A percentile compares a stretch with the other conserved stretches of the same genome.
phyloP scores from a whole-genome alignment of 305 asterid species.

The Solanum hybrid region DNA sequence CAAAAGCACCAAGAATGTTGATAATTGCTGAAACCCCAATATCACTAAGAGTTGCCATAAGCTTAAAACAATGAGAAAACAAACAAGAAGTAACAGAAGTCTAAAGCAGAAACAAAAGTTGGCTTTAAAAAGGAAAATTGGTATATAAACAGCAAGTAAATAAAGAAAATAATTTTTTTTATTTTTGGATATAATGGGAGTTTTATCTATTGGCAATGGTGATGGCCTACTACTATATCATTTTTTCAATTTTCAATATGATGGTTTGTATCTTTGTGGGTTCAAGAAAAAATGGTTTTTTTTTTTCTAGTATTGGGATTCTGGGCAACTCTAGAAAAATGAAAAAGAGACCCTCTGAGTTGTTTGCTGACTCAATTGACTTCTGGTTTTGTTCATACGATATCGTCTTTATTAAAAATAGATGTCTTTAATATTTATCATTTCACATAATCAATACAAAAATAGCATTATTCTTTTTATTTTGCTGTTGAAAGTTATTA shows the following conservation, averaged over 20 bases:
- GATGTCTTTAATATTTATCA: no score
- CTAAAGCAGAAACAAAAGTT: neutral
- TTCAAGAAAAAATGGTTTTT: neutral
- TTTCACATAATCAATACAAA: fast-evolving
- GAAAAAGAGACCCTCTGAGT: neutral
- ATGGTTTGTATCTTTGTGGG: neutral
- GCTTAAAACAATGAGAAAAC: neutral
- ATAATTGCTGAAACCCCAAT: slow-evolving; percentile 86
- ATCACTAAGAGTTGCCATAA: slow-evolving; percentile 76
- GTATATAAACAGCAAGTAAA: neutral
- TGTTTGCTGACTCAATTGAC: neutral
- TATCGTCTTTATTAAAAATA: no score
- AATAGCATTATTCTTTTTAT: no score
- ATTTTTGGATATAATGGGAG: neutral
- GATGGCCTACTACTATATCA: neutral
- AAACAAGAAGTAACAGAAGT: neutral
- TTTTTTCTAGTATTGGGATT: neutral
- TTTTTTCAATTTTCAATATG: neutral
- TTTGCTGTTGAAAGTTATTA: neutral
- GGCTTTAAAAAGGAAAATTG: neutral
- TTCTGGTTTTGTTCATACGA: neutral
- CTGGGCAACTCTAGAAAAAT: neutral
- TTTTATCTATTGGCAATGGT: neutral
- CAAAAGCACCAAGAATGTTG: slow-evolving; percentile 57
- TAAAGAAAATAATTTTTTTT: neutral